These are phyloP conservation scores for Scytalidium lignicola DNA, from an alignment of 2,329 filamentous ascomycete genomes.

Conservation along the genomic window DNA sequence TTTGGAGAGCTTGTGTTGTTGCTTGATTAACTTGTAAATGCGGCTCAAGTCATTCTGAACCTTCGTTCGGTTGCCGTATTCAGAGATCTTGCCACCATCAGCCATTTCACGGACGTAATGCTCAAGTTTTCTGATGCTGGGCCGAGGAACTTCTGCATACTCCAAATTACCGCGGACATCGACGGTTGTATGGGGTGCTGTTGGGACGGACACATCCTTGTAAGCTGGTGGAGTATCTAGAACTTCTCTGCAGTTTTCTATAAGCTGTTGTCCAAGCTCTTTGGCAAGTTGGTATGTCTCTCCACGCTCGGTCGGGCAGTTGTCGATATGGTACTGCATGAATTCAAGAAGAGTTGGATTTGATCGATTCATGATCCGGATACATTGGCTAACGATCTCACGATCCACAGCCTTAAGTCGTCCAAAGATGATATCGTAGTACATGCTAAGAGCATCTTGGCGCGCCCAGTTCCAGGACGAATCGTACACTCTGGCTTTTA, in stretches of 20 bases:
- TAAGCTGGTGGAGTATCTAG: constrained; percentile 79
- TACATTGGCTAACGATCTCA: constrained; percentile 97
- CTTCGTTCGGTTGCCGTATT: constrained; percentile 97
- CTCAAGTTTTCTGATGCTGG: constrained; percentile 92
- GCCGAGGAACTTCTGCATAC: constrained; percentile 80
- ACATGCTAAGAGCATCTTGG: constrained; percentile 96
- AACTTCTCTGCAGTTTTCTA: constrained; percentile 96
- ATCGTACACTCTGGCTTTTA: constrained; percentile 95
- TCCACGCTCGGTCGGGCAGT: constrained; percentile 92
- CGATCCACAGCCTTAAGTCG: constrained; percentile 88
- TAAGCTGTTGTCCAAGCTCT: constrained; percentile 85
- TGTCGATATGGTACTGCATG: constrained; percentile 99
- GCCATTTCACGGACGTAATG: constrained; percentile 99
- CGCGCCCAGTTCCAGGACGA: constrained; percentile 99
- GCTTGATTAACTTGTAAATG: constrained; percentile 97
- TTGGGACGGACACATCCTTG: constrained; percentile 92
- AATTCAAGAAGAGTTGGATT: constrained; percentile 95
- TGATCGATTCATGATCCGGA: constrained; percentile 98
- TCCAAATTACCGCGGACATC: constrained; percentile 88
- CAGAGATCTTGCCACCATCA: constrained; percentile 94
- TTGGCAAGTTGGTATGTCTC: constrained; percentile 99
- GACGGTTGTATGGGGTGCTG: constrained; percentile 86
- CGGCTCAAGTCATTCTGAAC: constrained; percentile 92
- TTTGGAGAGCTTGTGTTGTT: constrained; percentile 97
- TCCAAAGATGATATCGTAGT: constrained; percentile 98